Evolutionary conservation across 1,139 yeast species (phyloP).

Genomic region (Candida tropicalis): DNA sequence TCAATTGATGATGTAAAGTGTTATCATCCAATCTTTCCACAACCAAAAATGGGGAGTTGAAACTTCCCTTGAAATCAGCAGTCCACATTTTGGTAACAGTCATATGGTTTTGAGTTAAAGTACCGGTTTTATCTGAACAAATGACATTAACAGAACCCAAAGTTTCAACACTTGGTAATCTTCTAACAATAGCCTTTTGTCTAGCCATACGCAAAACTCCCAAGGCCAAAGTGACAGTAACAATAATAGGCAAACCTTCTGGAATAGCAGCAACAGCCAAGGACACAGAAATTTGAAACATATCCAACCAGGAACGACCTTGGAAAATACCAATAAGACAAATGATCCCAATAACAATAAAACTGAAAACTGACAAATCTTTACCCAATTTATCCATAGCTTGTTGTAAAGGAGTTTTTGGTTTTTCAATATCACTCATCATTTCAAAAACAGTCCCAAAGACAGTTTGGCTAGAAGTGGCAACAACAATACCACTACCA

Average conservation of each 20-base stretch:
- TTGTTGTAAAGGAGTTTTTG: constrained; percentile 91
- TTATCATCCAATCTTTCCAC: constrained; percentile 48
- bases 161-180: constrained; percentile 94
- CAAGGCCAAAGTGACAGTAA: constrained; percentile 91
- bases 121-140: constrained; percentile 95
- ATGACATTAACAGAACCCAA: constrained; percentile 93
- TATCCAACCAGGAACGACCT: constrained; percentile 93
- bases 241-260: constrained; percentile 95
- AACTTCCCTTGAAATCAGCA: constrained; percentile 62
- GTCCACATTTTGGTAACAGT: constrained; percentile 89
- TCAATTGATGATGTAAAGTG: constrained; percentile 45
- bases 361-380: constrained; percentile 80
- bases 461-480: constrained; percentile 84
- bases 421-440: constrained; percentile 94
- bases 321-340: constrained; percentile 84
- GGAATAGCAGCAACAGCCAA: constrained; percentile 98
- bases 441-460: constrained; percentile 88
- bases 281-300: constrained; percentile 96
- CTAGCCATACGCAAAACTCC: constrained; percentile 96
- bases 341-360: constrained; percentile 82
- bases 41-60: constrained; percentile 47
- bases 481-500: constrained; percentile 91
- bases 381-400: constrained; percentile 95
- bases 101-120: constrained; percentile 92
- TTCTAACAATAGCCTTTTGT: constrained; percentile 87